A percentile compares a stretch with the other conserved stretches of the same genome.
phyloP scores from a whole-genome alignment of 371 early-diverging fungal species.

The Mucor velutinosus region DNA sequence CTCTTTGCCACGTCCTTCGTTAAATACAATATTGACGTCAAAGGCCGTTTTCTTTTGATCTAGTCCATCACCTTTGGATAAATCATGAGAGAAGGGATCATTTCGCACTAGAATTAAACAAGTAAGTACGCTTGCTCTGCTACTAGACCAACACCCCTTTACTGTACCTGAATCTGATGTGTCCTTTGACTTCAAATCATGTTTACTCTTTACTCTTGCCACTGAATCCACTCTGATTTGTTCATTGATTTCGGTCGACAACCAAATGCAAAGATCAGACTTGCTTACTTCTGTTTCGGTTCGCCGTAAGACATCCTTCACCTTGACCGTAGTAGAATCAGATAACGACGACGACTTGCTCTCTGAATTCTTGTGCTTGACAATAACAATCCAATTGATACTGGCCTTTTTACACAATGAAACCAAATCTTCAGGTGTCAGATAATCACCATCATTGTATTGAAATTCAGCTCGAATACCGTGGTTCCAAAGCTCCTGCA shows the following conservation, averaged over 20 bases:
- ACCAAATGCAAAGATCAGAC: slow-evolving; percentile 58
- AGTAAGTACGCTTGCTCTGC: background rate
- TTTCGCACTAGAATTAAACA: slow-evolving; percentile 21
- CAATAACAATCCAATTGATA: slow-evolving; percentile 80
- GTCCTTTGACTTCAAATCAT: slow-evolving; percentile 59
- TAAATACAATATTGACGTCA: slow-evolving; percentile 48
- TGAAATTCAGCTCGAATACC: slow-evolving; percentile 77
- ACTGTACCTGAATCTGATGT: slow-evolving; percentile 41
- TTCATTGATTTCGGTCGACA: slow-evolving; percentile 71
- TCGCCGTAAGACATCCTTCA: slow-evolving; percentile 70
- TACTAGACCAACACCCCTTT: background rate
- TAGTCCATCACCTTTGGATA: slow-evolving; percentile 32
- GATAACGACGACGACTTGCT: slow-evolving; percentile 28
- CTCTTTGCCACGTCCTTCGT: slow-evolving; percentile 46
- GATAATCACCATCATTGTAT: slow-evolving; percentile 72
- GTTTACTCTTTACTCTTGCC: slow-evolving; percentile 53
- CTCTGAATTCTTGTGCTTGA: slow-evolving; percentile 62
- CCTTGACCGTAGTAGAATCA: slow-evolving; percentile 63
- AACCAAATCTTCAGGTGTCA: slow-evolving; percentile 68
- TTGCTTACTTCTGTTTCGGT: slow-evolving; percentile 64
- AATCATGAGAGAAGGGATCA: slow-evolving; percentile 38
- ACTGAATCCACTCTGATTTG: slow-evolving; percentile 60
- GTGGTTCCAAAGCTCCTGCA: slow-evolving; percentile 73
- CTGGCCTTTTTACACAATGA: slow-evolving; percentile 68
- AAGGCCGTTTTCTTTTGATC: slow-evolving; percentile 40